A percentile compares a stretch with the other conserved stretches of the same genome.
Evolutionary conservation across 1,139 yeast species (phyloP).

Genomic region (Yamadazyma dendronema): DNA sequence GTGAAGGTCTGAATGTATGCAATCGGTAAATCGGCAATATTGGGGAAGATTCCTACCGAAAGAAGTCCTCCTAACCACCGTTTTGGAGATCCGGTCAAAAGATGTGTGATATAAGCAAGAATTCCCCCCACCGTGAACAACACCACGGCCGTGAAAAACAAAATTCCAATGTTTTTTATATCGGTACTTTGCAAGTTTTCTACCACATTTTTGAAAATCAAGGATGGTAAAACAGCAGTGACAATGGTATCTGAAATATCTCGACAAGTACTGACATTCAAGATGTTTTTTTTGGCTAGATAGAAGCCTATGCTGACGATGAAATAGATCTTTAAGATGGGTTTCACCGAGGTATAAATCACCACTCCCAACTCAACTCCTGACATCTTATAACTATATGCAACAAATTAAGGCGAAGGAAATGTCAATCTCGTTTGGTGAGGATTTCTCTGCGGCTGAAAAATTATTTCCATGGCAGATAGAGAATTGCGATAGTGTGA

Average conservation of each 20-base stretch:
- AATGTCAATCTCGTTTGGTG: too few relatives aligned
- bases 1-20: constrained; percentile 84
- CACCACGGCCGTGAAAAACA: constrained; percentile 54
- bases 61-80: constrained; percentile 79
- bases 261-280: constrained; percentile 70
- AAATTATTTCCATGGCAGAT: too few relatives aligned
- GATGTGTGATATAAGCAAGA: constrained; percentile 32
- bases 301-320: constrained; percentile 69
- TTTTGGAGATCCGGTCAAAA: constrained; percentile 55
- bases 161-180: constrained; percentile 72
- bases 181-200: constrained; percentile 66
- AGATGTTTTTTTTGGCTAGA: constrained; percentile 63
- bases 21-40: constrained; percentile 82
- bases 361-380: too few relatives aligned
- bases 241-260: constrained; percentile 74
- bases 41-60: constrained; percentile 62
- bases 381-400: too few relatives aligned
- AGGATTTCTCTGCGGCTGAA: too few relatives aligned
- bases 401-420: too few relatives aligned
- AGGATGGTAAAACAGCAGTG: constrained; percentile 71
- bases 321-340: constrained; percentile 80
- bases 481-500: too few relatives aligned
- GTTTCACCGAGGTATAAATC: constrained; percentile 64
- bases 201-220: constrained; percentile 76
- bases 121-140: constrained; percentile 39